Conservation (phyloP, 306 rosid genomes). For the Trifolium pratense region DNA sequence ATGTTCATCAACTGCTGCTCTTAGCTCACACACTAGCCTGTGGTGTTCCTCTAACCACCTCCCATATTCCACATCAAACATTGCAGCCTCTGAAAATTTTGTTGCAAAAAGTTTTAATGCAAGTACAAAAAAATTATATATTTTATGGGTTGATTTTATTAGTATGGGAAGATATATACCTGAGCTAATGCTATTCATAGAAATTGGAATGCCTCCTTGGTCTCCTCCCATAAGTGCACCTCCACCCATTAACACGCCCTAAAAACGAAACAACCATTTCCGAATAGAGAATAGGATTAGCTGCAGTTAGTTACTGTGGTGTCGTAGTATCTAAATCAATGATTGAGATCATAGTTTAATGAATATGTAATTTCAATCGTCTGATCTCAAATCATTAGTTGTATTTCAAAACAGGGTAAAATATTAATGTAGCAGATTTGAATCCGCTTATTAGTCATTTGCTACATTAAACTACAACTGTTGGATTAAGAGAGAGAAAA, state of each 20-base stretch:
- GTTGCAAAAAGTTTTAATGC: neutral
- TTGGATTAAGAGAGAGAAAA: neutral
- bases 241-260: conserved; percentile 70
- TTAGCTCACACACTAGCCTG: conserved; percentile 72
- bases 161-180: conserved; percentile 46
- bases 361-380: too few species aligned
- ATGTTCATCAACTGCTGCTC: conserved; percentile 89
- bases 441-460: neutral
- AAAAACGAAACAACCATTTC: conserved; percentile 29
- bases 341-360: too few species aligned
- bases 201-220: conserved; percentile 68
- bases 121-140: neutral
- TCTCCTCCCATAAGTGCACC: conserved; percentile 72
- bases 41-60: conserved; percentile 93
- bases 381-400: too few species aligned
- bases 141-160: neutral
- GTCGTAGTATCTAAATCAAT: too few species aligned
- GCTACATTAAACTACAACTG: too few species aligned
- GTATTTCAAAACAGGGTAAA: too few species aligned
- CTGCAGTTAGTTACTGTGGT: too few species aligned
- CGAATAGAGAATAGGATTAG: too few species aligned
- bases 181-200: conserved; percentile 65
- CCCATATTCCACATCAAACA: conserved; percentile 82
- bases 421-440: too few species aligned
- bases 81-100: conserved; percentile 61